phyloP scores from a whole-genome alignment of 2,329 filamentous ascomycete species.

The Huntiella bhutanensis region DNA sequence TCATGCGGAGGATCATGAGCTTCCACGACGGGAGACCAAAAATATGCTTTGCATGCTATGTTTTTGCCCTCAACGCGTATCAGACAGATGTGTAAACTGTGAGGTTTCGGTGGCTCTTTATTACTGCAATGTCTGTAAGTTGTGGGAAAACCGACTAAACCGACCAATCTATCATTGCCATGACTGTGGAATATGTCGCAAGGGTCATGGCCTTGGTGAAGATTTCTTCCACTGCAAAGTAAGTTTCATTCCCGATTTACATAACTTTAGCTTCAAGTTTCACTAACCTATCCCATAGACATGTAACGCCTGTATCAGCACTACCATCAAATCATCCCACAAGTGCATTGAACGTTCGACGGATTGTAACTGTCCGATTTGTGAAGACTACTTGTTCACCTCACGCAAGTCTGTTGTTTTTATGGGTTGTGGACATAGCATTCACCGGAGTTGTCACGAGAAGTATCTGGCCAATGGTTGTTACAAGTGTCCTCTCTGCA shows the following conservation, averaged over 20 bases:
- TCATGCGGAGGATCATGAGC: slow-evolving; percentile 53
- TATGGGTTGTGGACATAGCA: slow-evolving; percentile 89
- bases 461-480: slow-evolving; percentile 64
- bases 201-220: slow-evolving; percentile 79
- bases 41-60: slow-evolving; percentile 98
- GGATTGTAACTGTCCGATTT: slow-evolving; percentile 92
- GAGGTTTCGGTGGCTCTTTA: slow-evolving; percentile 65
- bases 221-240: slow-evolving; percentile 98
- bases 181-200: slow-evolving; percentile 88
- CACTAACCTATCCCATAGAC: slow-evolving; percentile 30
- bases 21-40: slow-evolving; percentile 67
- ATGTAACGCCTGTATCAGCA: slow-evolving; percentile 87
- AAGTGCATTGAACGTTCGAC: slow-evolving; percentile 88
- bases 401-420: slow-evolving; percentile 78
- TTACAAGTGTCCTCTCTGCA: slow-evolving; percentile 94
- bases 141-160: slow-evolving; percentile 85
- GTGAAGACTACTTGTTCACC: slow-evolving; percentile 89
- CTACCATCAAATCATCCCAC: slow-evolving; percentile 66
- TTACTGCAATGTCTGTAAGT: slow-evolving; percentile 84
- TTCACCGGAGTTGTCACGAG: slow-evolving; percentile 77
- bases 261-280: neutral
- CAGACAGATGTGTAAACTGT: slow-evolving; percentile 60
- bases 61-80: slow-evolving; percentile 62
- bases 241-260: slow-evolving; percentile 15
- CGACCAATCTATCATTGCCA: slow-evolving; percentile 92